Base-by-base conservation (phyloP, 257 asterid genomes). In the Fraxinus americana region DNA sequence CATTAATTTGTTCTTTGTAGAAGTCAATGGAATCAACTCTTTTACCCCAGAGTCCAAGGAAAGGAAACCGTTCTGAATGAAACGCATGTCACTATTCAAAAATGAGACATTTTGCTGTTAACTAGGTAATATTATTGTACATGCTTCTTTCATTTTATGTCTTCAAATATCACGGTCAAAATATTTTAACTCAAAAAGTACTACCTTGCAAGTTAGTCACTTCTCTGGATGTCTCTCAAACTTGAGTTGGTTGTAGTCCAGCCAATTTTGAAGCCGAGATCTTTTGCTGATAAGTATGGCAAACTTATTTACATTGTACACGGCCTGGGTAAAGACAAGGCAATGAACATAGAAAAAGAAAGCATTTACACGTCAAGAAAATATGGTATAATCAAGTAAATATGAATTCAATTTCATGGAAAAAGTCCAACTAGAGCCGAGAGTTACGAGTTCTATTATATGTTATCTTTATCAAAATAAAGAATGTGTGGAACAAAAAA, bases 191-290 rank as follows among this genome's bases (percentile, higher is more conserved):
- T 25, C 27, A 25, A 25, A 25, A 25, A 0, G 27, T 25, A 25
- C 27, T 25, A 25, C 27, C 27, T 25, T 25, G 27, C 27, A 25
- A 25, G 27, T 25, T 25, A 25, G 27, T 25, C 27, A 25, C 27
- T 25, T 25, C 27, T 25, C 27, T 25, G 27, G 27, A 25, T 93
- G 82, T 82, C 97, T 88, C 88, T 93, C 97, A 75, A 91, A 92
- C 91, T 92, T 96, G 36, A 93, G 90, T 85, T 87, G 97, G 83
- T 93, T 77, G 87, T 93, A 96, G 86, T 96, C 99, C 63, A 96
- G 88, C 99, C 97, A 93, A 25, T 25, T 25, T 25, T 25, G 27
- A 81, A 94, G 91, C 72, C 91, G 90, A 77, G 88, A 85, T 83
- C 98, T 87, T 82, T 84, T 87, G 30, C 82, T 81, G 14, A 25